These are phyloP conservation scores for Acacia concinna DNA, from an alignment of 331 rosid genomes.

Conservation along the genomic window DNA sequence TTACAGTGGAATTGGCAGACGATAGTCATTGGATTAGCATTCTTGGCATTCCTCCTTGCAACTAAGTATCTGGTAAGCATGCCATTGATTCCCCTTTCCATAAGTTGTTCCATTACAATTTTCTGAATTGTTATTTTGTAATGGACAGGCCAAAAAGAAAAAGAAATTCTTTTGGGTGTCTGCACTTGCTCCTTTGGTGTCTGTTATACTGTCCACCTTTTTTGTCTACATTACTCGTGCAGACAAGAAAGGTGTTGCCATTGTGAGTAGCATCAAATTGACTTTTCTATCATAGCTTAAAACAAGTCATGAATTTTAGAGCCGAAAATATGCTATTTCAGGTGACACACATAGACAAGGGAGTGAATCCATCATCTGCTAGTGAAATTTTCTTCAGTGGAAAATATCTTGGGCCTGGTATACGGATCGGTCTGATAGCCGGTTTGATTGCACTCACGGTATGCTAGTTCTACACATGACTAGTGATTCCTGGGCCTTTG, in stretches of 20 bases:
- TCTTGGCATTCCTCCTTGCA: slow-evolving; percentile 62
- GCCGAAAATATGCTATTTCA: slow-evolving; percentile 32
- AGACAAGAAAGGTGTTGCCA: slow-evolving; percentile 65
- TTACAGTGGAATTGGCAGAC: slow-evolving; percentile 97
- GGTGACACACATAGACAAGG: slow-evolving; percentile 57
- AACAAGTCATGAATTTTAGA: background rate
- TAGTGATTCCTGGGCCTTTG: background rate
- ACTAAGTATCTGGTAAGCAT: slow-evolving; percentile 64
- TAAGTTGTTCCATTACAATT: background rate
- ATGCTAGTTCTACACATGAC: slow-evolving; percentile 4
- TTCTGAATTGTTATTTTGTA: background rate
- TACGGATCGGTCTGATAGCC: slow-evolving; percentile 60
- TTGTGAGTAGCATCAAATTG: slow-evolving; percentile 48
- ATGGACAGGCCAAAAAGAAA: slow-evolving; percentile 62
- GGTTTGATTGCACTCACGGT: slow-evolving; percentile 85
- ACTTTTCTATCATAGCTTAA: background rate
- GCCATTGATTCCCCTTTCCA: background rate
- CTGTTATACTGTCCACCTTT: slow-evolving; percentile 67
- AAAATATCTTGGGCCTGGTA: slow-evolving; percentile 50
- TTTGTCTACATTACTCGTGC: slow-evolving; percentile 75
- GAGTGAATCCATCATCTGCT: slow-evolving; percentile 74
- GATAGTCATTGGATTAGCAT: slow-evolving; percentile 61
- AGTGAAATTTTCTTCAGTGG: slow-evolving; percentile 63
- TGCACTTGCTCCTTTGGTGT: slow-evolving; percentile 78
- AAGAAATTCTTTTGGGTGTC: slow-evolving; percentile 79